Conservation (phyloP, 495 filamentous ascomycete species). For the Cryomyces minteri region DNA sequence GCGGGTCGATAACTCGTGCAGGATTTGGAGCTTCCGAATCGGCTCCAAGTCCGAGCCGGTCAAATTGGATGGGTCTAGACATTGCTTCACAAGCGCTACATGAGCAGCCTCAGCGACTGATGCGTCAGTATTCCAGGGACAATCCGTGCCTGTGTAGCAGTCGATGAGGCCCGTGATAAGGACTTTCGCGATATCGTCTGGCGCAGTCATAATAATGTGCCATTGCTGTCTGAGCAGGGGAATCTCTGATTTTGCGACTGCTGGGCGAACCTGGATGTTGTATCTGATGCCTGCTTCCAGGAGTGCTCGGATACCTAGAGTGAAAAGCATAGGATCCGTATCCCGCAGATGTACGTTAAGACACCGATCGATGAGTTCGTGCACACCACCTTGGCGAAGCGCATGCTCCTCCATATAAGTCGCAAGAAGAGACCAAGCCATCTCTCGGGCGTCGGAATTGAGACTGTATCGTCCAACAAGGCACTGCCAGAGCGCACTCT, state of each 20-base stretch:
- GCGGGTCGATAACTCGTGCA: too few species aligned
- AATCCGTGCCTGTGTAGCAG: too few species aligned
- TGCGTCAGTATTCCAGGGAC: constrained; percentile 19
- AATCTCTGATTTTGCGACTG: too few species aligned
- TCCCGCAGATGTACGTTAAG: constrained; percentile 45
- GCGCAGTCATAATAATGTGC: constrained; percentile 59
- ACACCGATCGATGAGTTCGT: constrained; percentile 36
- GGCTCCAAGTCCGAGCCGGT: too few species aligned
- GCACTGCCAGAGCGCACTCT: constrained; percentile 44
- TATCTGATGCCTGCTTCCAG: constrained; percentile 22
- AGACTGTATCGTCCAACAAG: constrained; percentile 42
- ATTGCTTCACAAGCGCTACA: constrained; percentile 43
- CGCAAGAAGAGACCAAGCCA: constrained; percentile 30
- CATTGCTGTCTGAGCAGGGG: constrained; percentile 45
- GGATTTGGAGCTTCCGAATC: too few species aligned
- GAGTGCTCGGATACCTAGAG: constrained; percentile 46
- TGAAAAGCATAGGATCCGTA: constrained; percentile 45
- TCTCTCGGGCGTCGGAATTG: constrained; percentile 34
- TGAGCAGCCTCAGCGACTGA: constrained; percentile 50
- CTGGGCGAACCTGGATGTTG: too few species aligned
- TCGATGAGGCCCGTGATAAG: constrained; percentile 29
- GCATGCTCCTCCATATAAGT: not conserved
- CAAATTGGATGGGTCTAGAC: constrained; percentile 23
- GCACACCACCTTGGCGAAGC: too few species aligned
- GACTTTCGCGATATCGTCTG: constrained; percentile 47